Evolutionary conservation across 2,329 filamentous ascomycete genomes (phyloP).

Genomic region (Fusarium tuaranense): DNA sequence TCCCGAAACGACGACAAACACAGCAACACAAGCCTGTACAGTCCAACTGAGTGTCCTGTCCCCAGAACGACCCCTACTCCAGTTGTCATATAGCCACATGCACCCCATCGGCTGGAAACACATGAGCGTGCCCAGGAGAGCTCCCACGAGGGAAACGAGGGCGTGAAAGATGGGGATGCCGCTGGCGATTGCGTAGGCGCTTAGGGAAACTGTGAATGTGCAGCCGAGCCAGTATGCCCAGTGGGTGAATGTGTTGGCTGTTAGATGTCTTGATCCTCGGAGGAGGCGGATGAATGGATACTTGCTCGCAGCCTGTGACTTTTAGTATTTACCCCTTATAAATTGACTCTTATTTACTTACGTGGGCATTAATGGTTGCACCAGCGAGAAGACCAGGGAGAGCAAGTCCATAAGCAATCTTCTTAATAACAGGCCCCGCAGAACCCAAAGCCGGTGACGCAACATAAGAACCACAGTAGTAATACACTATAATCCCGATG

Average conservation of each 20-base stretch:
- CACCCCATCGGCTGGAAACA: conserved; percentile 46
- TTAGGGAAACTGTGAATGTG: conserved; percentile 39
- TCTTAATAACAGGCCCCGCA: conserved; percentile 57
- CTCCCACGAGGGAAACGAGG: conserved; percentile 46
- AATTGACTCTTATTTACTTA: not conserved
- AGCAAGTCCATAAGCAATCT: conserved; percentile 55
- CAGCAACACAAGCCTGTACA: conserved; percentile 20
- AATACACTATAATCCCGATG: conserved; percentile 56
- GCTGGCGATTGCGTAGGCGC: conserved; percentile 45
- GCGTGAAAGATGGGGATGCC: conserved; percentile 42
- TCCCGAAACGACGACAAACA: conserved; percentile 32
- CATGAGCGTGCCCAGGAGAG: conserved; percentile 46
- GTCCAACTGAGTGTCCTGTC: conserved; percentile 16
- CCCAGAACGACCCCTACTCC: conserved; percentile 22
- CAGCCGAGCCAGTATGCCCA: conserved; percentile 49
- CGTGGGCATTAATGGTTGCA: conserved; percentile 43
- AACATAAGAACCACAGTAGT: conserved; percentile 59
- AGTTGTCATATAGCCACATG: conserved; percentile 47
- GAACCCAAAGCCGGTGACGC: conserved; percentile 61
- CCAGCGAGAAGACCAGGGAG: conserved; percentile 47
- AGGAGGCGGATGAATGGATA: conserved; percentile 38
- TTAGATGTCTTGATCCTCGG: conserved; percentile 46
- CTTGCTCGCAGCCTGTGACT: conserved; percentile 15
- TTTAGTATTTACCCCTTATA: not conserved
- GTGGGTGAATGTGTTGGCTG: conserved; percentile 43